Conservation (phyloP, 768 basidiomycete genomes). For the Naganishia randhawae region DNA sequence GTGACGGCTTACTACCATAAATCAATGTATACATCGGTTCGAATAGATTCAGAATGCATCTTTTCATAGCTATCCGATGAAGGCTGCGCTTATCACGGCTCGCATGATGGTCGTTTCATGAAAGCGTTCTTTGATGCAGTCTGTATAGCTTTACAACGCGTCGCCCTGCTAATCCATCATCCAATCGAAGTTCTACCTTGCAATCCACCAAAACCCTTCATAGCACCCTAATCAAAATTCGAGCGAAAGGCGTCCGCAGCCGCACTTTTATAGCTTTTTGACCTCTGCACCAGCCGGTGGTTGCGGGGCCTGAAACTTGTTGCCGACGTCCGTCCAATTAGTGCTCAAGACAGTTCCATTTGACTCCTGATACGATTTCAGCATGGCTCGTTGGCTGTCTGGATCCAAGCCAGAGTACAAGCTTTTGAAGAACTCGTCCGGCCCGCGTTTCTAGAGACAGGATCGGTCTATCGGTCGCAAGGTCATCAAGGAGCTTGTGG, state of each 20-base stretch:
- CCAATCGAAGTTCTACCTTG: no score
- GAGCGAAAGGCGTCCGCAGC: not conserved
- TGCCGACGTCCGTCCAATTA: slow-evolving; percentile 9
- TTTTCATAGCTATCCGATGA: no score
- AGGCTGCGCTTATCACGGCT: no score
- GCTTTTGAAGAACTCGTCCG: slow-evolving; percentile 33
- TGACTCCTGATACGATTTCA: slow-evolving; percentile 94
- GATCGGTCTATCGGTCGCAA: not conserved
- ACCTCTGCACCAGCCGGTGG: slow-evolving; percentile 13
- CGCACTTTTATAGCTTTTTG: not conserved
- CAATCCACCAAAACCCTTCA: no score
- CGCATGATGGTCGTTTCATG: no score
- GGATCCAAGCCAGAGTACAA: slow-evolving; percentile 86
- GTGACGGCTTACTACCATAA: not conserved
- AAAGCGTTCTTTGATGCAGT: not conserved
- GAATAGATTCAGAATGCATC: not conserved
- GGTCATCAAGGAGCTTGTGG: not conserved
- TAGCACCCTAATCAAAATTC: no score
- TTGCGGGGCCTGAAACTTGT: slow-evolving; percentile 9
- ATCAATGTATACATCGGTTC: not conserved
- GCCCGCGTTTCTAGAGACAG: not conserved
- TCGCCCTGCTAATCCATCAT: not conserved
- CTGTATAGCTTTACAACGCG: not conserved
- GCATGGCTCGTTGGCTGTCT: slow-evolving; percentile 88
- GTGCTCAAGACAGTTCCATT: slow-evolving; percentile 94